A percentile compares a stretch with the other conserved stretches of the same genome.
Conservation (phyloP, 2,329 filamentous ascomycete genomes). For the Aspergillus glaucus region DNA sequence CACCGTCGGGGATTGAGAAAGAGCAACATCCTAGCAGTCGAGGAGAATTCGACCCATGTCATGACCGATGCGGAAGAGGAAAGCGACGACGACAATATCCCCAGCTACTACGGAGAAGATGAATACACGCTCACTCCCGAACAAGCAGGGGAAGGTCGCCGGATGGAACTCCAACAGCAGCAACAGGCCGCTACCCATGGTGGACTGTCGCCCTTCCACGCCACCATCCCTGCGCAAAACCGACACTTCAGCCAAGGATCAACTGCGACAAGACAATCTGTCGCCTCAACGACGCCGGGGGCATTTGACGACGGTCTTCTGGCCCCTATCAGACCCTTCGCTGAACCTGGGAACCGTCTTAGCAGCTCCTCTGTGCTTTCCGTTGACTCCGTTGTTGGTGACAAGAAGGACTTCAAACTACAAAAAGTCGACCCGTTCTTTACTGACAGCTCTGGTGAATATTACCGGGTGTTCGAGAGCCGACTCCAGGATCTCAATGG, state of each 20-base stretch:
- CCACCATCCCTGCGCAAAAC: not conserved
- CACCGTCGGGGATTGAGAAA: conserved; percentile 24
- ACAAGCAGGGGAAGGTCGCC: conserved; percentile 26
- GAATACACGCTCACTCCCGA: conserved; percentile 34
- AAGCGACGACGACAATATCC: conserved; percentile 33
- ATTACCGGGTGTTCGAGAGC: conserved; percentile 53
- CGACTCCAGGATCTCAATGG: conserved; percentile 51
- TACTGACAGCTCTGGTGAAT: conserved; percentile 58
- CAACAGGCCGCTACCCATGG: conserved; percentile 6
- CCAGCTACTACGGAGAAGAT: conserved; percentile 33
- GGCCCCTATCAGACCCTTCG: conserved; percentile 23
- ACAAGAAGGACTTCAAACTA: conserved; percentile 56
- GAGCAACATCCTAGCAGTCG: conserved; percentile 18
- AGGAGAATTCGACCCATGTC: conserved; percentile 23
- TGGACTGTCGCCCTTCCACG: not conserved
- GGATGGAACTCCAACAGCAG: conserved; percentile 13
- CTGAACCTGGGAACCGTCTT: conserved; percentile 26
- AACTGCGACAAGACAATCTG: conserved; percentile 9
- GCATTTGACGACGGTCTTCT: conserved; percentile 26
- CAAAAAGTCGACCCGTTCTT: conserved; percentile 64
- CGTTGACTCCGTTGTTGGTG: conserved; percentile 52
- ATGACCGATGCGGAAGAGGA: conserved; percentile 30
- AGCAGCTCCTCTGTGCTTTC: conserved; percentile 46
- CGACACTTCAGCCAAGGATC: conserved; percentile 26
- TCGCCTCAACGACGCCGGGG: conserved; percentile 22